phyloP scores from a whole-genome alignment of 2,329 filamentous ascomycete genomes.

The Sporothrix globosa region DNA sequence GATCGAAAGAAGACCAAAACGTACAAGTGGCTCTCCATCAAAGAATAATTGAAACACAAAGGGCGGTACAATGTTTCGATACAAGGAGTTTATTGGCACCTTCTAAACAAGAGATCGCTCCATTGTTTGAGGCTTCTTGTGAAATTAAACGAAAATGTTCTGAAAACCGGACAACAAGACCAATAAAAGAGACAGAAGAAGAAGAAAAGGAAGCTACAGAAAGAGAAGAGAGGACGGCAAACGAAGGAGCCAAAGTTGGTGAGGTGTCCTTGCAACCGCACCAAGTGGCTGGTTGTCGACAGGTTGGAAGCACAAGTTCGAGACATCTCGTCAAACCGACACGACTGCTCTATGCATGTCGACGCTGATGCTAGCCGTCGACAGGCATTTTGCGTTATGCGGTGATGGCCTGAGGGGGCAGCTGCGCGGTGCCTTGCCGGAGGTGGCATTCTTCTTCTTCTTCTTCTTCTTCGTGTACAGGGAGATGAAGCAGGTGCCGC shows the following conservation, averaged over 20 bases:
- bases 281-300: neutral
- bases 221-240: too few species aligned
- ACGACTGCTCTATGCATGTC: conserved; percentile 46
- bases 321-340: neutral
- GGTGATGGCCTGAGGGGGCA: conserved; percentile 51
- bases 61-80: neutral
- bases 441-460: conserved; percentile 40
- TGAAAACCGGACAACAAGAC: neutral
- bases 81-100: conserved; percentile 1
- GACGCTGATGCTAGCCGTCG: conserved; percentile 43
- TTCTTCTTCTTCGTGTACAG: conserved; percentile 47
- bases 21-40: too few species aligned
- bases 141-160: neutral
- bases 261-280: neutral
- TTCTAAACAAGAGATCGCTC: neutral
- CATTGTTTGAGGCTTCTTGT: neutral
- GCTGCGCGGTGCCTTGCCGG: conserved; percentile 48
- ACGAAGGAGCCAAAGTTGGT: too few species aligned
- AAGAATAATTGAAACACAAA: too few species aligned
- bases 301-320: neutral
- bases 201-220: too few species aligned
- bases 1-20: neutral
- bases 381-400: conserved; percentile 42
- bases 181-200: too few species aligned
- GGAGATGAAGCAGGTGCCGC: conserved; percentile 49